Percentiles rank a stretch among this genome's conserved stretches.
Evolutionary conservation across 1,139 yeast species (phyloP).

Genomic region (Yamadazyma diddensiae): DNA sequence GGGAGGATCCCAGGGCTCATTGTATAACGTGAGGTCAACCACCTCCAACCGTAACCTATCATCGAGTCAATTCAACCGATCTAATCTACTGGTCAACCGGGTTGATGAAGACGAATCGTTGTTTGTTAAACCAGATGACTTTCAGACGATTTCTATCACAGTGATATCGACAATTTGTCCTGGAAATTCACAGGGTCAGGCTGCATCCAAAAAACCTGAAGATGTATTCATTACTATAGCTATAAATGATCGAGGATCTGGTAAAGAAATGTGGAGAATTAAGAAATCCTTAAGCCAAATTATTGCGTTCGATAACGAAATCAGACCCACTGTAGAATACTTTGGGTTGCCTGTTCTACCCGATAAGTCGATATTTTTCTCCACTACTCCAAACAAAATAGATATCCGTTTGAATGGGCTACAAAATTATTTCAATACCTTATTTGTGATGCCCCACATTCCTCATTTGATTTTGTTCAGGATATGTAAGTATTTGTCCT

Average conservation of each 20-base stretch:
- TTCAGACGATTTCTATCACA: constrained; percentile 58
- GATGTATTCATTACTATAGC: constrained; percentile 63
- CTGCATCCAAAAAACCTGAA: constrained; percentile 38
- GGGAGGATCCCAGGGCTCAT: background rate
- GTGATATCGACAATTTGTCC: constrained; percentile 53
- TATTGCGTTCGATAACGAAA: constrained; percentile 50
- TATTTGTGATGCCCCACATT: constrained; percentile 60
- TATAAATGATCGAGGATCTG: constrained; percentile 55
- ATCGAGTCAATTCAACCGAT: background rate
- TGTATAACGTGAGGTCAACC: constrained; percentile 2
- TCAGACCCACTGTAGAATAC: constrained; percentile 53
- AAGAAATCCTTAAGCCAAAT: constrained; percentile 60
- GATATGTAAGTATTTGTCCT: constrained; percentile 65
- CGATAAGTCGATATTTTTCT: constrained; percentile 53
- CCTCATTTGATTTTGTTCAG: constrained; percentile 52
- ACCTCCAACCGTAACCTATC: constrained; percentile 4
- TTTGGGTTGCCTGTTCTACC: constrained; percentile 63
- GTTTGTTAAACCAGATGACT: constrained; percentile 65
- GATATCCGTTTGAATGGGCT: constrained; percentile 56
- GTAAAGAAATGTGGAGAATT: constrained; percentile 70
- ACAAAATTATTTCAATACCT: constrained; percentile 58
- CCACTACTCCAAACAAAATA: constrained; percentile 63
- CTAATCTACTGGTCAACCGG: constrained; percentile 6
- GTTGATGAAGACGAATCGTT: constrained; percentile 21
- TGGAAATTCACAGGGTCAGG: constrained; percentile 14